Conservation (phyloP, 208 protist genomes). For the Angomonas ambiguus region DNA sequence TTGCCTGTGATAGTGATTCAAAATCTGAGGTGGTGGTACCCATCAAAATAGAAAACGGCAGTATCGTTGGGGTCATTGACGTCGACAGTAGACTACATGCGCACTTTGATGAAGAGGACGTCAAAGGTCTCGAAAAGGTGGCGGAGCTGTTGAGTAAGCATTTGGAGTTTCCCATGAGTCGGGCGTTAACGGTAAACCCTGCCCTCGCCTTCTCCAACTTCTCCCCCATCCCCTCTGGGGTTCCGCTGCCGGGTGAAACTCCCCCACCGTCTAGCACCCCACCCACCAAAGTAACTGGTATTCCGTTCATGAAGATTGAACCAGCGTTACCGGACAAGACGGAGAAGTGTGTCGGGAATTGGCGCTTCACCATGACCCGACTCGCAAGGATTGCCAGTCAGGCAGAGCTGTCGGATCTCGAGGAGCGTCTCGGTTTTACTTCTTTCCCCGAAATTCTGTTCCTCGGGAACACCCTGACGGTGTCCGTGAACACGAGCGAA, state of each 20-base stretch:
- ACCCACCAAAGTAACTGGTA: constrained; percentile 22
- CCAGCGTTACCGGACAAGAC: constrained; percentile 23
- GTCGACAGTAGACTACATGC: constrained; percentile 59
- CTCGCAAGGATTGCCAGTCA: constrained; percentile 68
- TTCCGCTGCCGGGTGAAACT: background rate
- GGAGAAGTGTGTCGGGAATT: constrained; percentile 30
- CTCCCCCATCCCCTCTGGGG: constrained; percentile 8
- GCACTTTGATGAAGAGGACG: constrained; percentile 73
- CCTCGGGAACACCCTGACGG: constrained; percentile 54
- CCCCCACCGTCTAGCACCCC: background rate
- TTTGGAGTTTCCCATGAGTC: constrained; percentile 61
- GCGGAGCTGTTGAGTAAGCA: constrained; percentile 47
- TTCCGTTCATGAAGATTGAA: constrained; percentile 39
- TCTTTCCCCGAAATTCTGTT: constrained; percentile 76
- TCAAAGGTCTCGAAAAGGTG: constrained; percentile 44
- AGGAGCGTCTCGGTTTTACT: constrained; percentile 35
- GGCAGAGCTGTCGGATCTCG: constrained; percentile 40
- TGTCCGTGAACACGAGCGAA: constrained; percentile 15
- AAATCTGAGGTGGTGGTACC: constrained; percentile 92
- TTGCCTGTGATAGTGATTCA: constrained; percentile 89
- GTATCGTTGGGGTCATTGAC: constrained; percentile 77
- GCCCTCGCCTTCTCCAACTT: constrained; percentile 20
- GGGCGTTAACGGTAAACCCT: constrained; percentile 43
- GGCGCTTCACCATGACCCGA: constrained; percentile 48
- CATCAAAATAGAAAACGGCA: constrained; percentile 47